These are phyloP conservation scores for Volvox reticuliferus DNA, from an alignment of 139 green algal species.

Conservation along the genomic window DNA sequence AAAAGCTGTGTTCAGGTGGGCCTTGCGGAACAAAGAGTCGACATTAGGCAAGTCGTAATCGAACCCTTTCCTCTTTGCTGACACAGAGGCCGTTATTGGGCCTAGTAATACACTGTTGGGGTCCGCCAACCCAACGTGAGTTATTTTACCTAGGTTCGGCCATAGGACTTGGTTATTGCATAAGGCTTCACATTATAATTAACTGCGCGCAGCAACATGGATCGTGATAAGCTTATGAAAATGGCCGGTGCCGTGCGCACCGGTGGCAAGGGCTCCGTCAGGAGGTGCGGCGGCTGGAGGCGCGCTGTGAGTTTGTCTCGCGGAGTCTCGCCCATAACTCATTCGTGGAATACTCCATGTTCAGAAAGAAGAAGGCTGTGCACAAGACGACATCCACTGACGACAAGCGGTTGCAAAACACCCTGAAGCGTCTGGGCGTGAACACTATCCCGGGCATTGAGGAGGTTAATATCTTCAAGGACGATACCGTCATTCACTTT, in stretches of 20 bases:
- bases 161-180: no score
- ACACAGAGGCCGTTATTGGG: background rate
- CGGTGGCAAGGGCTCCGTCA: conserved; percentile 95
- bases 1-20: background rate
- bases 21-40: background rate
- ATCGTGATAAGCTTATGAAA: conserved; percentile 94
- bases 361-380: conserved; percentile 98
- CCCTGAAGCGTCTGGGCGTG: conserved; percentile 97
- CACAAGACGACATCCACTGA: conserved; percentile 97
- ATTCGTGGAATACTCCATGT: background rate
- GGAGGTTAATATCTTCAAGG: conserved; percentile 99
- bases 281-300: conserved; percentile 70
- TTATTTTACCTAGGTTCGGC: background rate
- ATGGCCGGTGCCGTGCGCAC: conserved; percentile 93
- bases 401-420: conserved; percentile 98
- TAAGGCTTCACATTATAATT: background rate
- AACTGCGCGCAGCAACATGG: conserved; percentile 76
- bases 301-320: background rate
- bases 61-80: background rate
- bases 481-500: conserved; percentile 95
- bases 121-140: conserved; percentile 1
- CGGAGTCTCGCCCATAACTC: background rate
- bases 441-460: conserved; percentile 99
- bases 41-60: background rate
- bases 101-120: background rate